These are phyloP conservation scores for Taiozyma sp. DNA, from an alignment of 1,139 yeast species.

Conservation along the genomic window DNA sequence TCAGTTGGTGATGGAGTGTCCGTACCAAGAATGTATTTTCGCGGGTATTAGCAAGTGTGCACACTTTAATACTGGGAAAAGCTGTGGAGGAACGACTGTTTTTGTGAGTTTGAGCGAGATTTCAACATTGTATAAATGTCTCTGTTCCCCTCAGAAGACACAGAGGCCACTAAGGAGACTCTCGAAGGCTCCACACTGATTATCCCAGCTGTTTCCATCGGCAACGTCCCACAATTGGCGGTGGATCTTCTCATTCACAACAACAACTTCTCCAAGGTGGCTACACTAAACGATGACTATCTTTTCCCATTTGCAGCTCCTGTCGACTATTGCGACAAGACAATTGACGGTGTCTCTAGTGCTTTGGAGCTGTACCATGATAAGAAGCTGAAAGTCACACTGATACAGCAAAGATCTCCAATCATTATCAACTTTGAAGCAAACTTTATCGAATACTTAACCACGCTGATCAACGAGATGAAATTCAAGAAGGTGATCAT, in stretches of 20 bases:
- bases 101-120: too few relatives aligned
- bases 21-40: background rate
- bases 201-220: conserved; percentile 78
- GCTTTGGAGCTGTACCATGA: conserved; percentile 56
- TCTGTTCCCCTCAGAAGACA: background rate
- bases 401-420: conserved; percentile 83
- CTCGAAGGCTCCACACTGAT: conserved; percentile 30
- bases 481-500: conserved; percentile 46
- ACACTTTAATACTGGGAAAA: too few relatives aligned
- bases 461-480: conserved; percentile 48
- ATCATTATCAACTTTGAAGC: conserved; percentile 58
- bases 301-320: conserved; percentile 87
- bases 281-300: conserved; percentile 50
- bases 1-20: conserved; percentile 1
- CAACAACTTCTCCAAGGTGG: conserved; percentile 43
- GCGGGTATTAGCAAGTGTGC: background rate
- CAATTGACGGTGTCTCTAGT: conserved; percentile 34
- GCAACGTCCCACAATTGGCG: conserved; percentile 84
- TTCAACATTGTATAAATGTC: background rate
- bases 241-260: conserved; percentile 70
- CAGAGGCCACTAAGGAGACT: background rate
- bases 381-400: conserved; percentile 36
- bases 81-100: too few relatives aligned
- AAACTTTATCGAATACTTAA: conserved; percentile 36
- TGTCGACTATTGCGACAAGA: conserved; percentile 39